These are phyloP conservation scores for Penicillium sp. DNA, from an alignment of 2,329 filamentous ascomycete genomes.

Conservation along the genomic window DNA sequence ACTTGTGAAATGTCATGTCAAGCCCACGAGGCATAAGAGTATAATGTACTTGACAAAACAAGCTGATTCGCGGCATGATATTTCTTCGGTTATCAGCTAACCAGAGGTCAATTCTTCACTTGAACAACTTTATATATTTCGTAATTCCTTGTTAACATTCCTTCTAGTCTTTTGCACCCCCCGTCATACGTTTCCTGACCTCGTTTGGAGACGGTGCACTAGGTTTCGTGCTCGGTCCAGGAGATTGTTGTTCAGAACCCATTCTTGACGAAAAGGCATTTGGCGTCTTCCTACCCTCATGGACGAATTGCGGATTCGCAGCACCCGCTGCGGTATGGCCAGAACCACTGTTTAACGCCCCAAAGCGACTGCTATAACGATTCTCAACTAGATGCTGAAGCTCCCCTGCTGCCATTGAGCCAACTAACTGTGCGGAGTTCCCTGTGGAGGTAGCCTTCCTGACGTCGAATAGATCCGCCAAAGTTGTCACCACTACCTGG, in stretches of 20 bases:
- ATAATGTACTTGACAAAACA: too few species aligned
- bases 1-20: too few species aligned
- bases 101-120: too few species aligned
- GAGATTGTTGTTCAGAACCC: slow-evolving; percentile 21
- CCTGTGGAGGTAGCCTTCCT: slow-evolving; percentile 41
- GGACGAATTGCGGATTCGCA: background rate
- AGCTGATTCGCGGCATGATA: too few species aligned
- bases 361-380: slow-evolving; percentile 38
- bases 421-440: slow-evolving; percentile 43
- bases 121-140: too few species aligned
- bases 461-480: slow-evolving; percentile 50
- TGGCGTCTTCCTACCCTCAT: background rate
- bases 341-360: slow-evolving; percentile 14
- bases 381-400: slow-evolving; percentile 32
- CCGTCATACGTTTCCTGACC: slow-evolving; percentile 32
- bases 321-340: background rate
- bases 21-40: too few species aligned
- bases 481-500: slow-evolving; percentile 49
- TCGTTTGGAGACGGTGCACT: slow-evolving; percentile 33
- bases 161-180: background rate
- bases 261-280: background rate
- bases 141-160: background rate
- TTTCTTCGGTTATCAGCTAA: background rate
- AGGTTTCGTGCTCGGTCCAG: slow-evolving; percentile 25
- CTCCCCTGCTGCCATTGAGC: slow-evolving; percentile 40